Percentiles rank a stretch among this genome's conserved stretches.
phyloP scores from a whole-genome alignment of 352 stramenopile species.

The Pythium monospermum region DNA sequence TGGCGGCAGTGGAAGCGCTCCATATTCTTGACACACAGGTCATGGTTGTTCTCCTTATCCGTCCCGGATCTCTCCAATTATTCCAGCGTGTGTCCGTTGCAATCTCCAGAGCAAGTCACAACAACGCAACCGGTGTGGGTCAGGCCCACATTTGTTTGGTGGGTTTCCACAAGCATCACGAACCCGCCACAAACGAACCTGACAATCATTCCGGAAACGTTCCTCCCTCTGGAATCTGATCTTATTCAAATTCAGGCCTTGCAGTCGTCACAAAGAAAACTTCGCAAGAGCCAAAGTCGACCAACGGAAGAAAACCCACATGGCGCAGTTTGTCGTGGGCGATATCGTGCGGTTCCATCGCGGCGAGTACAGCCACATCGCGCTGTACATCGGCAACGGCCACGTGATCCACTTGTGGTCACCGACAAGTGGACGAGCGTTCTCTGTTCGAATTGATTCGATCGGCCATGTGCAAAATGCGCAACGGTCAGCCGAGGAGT shows the following conservation, averaged over 20 bases:
- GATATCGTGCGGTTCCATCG: slow-evolving; percentile 68
- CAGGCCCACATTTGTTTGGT: too few relatives aligned
- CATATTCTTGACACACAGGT: too few relatives aligned
- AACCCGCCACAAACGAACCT: too few relatives aligned
- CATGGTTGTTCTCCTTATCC: too few relatives aligned
- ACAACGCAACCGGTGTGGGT: too few relatives aligned
- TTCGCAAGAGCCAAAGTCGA: too few relatives aligned
- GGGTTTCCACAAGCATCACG: neutral
- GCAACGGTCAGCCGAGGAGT: slow-evolving; percentile 6
- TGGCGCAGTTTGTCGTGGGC: slow-evolving; percentile 18
- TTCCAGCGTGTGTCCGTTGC: too few relatives aligned
- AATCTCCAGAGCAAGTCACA: too few relatives aligned
- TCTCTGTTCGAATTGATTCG: slow-evolving; percentile 59
- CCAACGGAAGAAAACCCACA: slow-evolving; percentile 1
- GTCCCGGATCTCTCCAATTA: too few relatives aligned
- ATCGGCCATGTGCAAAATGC: slow-evolving; percentile 36
- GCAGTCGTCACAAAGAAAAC: slow-evolving; percentile 1
- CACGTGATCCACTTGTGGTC: slow-evolving; percentile 67
- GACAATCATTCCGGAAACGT: neutral
- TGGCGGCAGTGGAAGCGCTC: neutral
- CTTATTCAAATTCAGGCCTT: neutral
- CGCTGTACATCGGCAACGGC: slow-evolving; percentile 39
- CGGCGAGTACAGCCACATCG: slow-evolving; percentile 59
- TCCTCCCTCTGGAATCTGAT: slow-evolving; percentile 3
- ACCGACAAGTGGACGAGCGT: slow-evolving; percentile 27